These are phyloP conservation scores for Suillus sp. DNA, from an alignment of 768 basidiomycete genomes.

Conservation along the genomic window DNA sequence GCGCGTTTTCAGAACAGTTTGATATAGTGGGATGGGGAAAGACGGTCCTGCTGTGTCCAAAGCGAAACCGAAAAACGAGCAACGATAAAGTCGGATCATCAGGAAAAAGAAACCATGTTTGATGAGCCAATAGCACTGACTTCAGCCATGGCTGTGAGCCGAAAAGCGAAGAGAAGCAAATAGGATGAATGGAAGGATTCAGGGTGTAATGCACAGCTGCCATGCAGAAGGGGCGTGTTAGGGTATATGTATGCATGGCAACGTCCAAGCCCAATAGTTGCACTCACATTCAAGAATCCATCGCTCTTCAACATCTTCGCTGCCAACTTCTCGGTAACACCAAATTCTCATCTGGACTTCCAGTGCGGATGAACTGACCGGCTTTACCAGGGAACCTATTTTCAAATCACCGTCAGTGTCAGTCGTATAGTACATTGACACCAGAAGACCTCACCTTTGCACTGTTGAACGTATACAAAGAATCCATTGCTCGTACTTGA, in stretches of 20 bases:
- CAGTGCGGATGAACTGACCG: not conserved
- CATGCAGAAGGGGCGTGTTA: not conserved
- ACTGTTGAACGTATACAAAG: not conserved
- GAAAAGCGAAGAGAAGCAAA: not conserved
- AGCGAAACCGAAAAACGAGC: not conserved
- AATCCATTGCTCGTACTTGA: not conserved
- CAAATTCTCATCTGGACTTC: not conserved
- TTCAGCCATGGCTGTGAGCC: not conserved
- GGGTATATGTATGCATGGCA: too few relatives aligned
- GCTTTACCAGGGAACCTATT: not conserved
- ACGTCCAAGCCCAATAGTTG: too few relatives aligned
- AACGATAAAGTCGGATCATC: not conserved
- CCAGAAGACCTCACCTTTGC: not conserved
- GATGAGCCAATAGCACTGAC: not conserved
- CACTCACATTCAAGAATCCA: too few relatives aligned
- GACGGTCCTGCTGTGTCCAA: not conserved
- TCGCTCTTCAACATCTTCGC: fast-evolving
- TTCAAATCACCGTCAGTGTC: not conserved
- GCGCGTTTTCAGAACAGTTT: not conserved
- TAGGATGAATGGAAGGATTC: not conserved
- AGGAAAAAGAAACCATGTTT: not conserved
- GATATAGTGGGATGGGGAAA: not conserved
- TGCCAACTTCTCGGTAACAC: not conserved
- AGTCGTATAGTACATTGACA: not conserved
- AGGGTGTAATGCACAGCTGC: not conserved